Percentiles rank a stretch among this genome's conserved stretches.
phyloP scores from a whole-genome alignment of 805 yeast species.

The Blastobotrys robertii region DNA sequence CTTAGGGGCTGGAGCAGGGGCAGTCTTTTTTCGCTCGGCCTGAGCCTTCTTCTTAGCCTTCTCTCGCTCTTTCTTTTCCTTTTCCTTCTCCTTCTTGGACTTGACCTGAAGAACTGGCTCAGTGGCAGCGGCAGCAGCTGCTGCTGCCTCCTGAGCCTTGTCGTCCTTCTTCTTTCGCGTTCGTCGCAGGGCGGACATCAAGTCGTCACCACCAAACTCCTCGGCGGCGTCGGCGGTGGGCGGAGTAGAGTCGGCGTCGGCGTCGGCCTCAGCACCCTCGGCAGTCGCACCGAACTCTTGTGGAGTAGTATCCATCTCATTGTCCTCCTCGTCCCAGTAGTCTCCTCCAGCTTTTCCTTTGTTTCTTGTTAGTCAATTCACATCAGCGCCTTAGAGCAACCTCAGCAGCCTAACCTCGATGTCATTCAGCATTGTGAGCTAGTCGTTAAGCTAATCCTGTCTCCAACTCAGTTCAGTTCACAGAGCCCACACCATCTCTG shows the following conservation, averaged over 20 bases:
- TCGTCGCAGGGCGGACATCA: conserved; percentile 73
- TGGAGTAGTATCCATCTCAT: conserved; percentile 38
- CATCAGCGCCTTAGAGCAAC: too few relatives aligned
- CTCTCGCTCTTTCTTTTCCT: conserved; percentile 60
- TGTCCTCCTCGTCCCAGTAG: conserved; percentile 71
- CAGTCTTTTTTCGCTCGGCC: conserved; percentile 74
- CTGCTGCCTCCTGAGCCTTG: conserved; percentile 44
- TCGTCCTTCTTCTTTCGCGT: conserved; percentile 71
- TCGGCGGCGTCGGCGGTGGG: conserved; percentile 25
- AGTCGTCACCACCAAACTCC: conserved; percentile 45
- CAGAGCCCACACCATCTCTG: too few relatives aligned
- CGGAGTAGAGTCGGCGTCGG: conserved; percentile 23
- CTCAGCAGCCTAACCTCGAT: too few relatives aligned
- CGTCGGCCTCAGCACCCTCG: conserved; percentile 20
- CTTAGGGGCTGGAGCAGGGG: conserved; percentile 45
- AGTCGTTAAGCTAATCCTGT: too few relatives aligned
- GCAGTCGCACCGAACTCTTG: conserved; percentile 43
- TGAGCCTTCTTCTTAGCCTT: conserved; percentile 85
- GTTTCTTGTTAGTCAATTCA: conserved; percentile 27
- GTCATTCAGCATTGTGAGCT: background rate
- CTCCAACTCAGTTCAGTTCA: too few relatives aligned
- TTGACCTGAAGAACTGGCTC: conserved; percentile 60
- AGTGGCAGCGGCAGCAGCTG: conserved; percentile 24
- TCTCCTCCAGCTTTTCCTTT: conserved; percentile 60
- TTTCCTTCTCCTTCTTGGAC: conserved; percentile 91